These are phyloP conservation scores for Seminavis robusta DNA, from an alignment of 108 stramenopile genomes.

Conservation along the genomic window DNA sequence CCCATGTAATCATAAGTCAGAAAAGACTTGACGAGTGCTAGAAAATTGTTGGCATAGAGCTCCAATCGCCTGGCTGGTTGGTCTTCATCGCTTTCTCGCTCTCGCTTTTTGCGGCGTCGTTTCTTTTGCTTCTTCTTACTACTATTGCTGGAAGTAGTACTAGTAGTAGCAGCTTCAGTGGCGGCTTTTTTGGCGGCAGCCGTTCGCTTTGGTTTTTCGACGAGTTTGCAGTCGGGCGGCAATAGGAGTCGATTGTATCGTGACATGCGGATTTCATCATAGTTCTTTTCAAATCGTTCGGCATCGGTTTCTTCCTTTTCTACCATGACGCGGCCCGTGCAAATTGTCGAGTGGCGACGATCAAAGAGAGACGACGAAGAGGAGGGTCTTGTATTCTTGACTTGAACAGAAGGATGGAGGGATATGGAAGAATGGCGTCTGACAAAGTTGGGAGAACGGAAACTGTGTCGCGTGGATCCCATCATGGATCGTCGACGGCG, in stretches of 20 bases:
- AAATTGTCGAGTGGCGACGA: neutral
- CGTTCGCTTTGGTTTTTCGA: constrained; percentile 26
- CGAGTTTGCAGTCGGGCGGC: constrained; percentile 69
- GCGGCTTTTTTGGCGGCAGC: constrained; percentile 1
- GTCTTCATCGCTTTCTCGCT: constrained; percentile 17
- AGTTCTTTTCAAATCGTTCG: constrained; percentile 65
- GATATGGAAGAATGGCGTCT: too few species aligned
- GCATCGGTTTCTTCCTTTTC: constrained; percentile 56
- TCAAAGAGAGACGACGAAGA: too few species aligned
- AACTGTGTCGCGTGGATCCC: too few species aligned
- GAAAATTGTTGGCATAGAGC: constrained; percentile 27
- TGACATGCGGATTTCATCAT: constrained; percentile 22
- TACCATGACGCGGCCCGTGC: constrained; percentile 1
- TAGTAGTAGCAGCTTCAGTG: neutral
- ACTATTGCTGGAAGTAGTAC: neutral
- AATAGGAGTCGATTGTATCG: constrained; percentile 54
- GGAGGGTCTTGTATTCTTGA: neutral
- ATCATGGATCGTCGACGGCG: neutral
- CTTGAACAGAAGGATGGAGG: too few species aligned
- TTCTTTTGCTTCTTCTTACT: neutral
- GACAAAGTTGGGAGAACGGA: too few species aligned
- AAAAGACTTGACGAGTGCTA: constrained; percentile 29
- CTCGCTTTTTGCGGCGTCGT: neutral
- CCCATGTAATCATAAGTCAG: constrained; percentile 34
- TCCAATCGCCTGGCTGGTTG: constrained; percentile 33